Percentiles rank a stretch among this genome's conserved stretches.
These are phyloP conservation scores for Murraya paniculata DNA, from an alignment of 345 rosid genomes.

Conservation along the genomic window DNA sequence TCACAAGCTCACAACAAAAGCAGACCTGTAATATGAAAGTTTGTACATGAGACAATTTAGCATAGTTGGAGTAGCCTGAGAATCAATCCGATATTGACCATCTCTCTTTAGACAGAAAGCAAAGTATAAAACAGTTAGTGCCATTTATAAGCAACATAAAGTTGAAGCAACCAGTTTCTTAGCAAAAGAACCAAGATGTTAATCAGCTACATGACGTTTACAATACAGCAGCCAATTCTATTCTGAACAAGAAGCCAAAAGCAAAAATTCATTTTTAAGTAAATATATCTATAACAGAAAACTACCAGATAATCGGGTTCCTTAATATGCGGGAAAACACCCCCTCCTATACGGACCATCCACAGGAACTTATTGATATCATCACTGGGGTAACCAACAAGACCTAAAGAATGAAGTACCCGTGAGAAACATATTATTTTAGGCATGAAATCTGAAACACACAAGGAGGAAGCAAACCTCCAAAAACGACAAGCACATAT, in stretches of 20 bases:
- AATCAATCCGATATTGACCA: slow-evolving; percentile 92
- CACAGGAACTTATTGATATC: slow-evolving; percentile 97
- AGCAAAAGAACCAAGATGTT: not conserved
- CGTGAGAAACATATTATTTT: slow-evolving; percentile 27
- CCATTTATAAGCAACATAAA: slow-evolving; percentile 4
- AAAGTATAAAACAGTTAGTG: not conserved
- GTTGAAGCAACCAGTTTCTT: not conserved
- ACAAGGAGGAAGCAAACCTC: slow-evolving; percentile 59
- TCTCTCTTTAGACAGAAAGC: slow-evolving; percentile 58
- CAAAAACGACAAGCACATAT: slow-evolving; percentile 97
- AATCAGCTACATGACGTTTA: not conserved
- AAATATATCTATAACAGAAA: not conserved
- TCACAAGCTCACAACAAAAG: slow-evolving; percentile 3
- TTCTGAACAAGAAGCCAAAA: not conserved
- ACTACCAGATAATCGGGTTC: slow-evolving; percentile 93
- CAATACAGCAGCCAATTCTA: not conserved
- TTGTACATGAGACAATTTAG: slow-evolving; percentile 94
- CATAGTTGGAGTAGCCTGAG: slow-evolving; percentile 96
- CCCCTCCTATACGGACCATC: slow-evolving; percentile 99
- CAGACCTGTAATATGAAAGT: slow-evolving; percentile 92
- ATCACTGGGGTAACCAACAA: slow-evolving; percentile 98
- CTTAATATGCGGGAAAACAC: slow-evolving; percentile 95
- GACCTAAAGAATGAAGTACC: slow-evolving; percentile 47
- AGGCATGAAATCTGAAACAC: slow-evolving; percentile 3
- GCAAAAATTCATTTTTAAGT: not conserved